Conservation (phyloP, 495 filamentous ascomycete genomes). For the Penicillium steckii region DNA sequence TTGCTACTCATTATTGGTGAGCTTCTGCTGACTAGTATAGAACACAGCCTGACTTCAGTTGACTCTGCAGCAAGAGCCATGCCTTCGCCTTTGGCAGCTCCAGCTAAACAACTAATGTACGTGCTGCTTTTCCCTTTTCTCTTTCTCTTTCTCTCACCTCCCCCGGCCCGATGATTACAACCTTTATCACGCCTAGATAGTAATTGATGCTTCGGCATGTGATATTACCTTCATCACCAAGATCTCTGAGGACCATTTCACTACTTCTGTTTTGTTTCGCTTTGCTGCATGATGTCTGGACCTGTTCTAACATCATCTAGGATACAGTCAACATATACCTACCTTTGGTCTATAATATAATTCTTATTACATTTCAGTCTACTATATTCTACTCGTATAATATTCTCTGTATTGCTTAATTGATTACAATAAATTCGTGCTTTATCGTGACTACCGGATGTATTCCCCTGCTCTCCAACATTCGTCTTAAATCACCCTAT, state of each 20-base stretch:
- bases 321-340: not conserved
- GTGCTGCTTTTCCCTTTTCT: not conserved
- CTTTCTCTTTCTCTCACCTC: not conserved
- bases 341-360: not conserved
- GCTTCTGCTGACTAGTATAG: slow-evolving; percentile 6
- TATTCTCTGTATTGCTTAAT: slow-evolving; percentile 11
- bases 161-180: slow-evolving; percentile 68
- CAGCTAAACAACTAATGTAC: not conserved
- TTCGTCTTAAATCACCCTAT: slow-evolving; percentile 13
- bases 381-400: not conserved
- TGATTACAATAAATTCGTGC: slow-evolving; percentile 35
- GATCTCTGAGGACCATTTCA: slow-evolving; percentile 71
- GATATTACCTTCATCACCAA: slow-evolving; percentile 71
- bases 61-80: too few species aligned
- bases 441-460: slow-evolving; percentile 25
- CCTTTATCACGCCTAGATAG: slow-evolving; percentile 77
- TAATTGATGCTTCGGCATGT: slow-evolving; percentile 72
- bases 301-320: slow-evolving; percentile 28
- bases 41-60: not conserved
- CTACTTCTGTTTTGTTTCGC: slow-evolving; percentile 18
- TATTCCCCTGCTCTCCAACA: not conserved
- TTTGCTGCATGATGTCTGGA: slow-evolving; percentile 15
- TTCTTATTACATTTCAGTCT: too few species aligned
- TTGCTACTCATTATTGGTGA: slow-evolving; percentile 20
- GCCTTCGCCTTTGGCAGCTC: not conserved